These are phyloP conservation scores for Fusarium illudens DNA, from an alignment of 2,329 filamentous ascomycete species.

Conservation along the genomic window DNA sequence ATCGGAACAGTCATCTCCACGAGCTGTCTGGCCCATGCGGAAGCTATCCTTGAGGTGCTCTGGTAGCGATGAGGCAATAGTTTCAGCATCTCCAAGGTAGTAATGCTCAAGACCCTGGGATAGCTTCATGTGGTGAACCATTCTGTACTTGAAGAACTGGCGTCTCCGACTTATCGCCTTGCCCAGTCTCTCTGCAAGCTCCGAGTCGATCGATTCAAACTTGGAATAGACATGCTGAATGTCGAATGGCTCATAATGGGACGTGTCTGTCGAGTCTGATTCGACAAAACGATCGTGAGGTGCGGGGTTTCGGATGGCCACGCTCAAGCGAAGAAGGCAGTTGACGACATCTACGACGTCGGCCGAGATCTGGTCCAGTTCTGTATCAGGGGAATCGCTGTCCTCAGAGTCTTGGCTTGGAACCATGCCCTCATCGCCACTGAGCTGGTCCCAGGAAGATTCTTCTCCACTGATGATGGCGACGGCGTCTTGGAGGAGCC, in stretches of 20 bases:
- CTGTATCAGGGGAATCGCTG: background rate
- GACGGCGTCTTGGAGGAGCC: background rate
- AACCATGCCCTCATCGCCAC: background rate
- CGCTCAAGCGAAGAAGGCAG: background rate
- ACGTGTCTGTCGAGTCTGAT: accelerated
- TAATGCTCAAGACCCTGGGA: accelerated
- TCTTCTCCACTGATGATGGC: background rate
- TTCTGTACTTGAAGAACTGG: slow-evolving; percentile 22
- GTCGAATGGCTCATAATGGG: slow-evolving; percentile 1
- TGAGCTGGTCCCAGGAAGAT: background rate
- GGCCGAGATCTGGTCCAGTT: background rate
- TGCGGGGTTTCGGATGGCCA: slow-evolving; percentile 11
- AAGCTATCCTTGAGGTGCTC: accelerated
- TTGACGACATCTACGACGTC: background rate
- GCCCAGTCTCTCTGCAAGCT: background rate
- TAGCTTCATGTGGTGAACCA: background rate
- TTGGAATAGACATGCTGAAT: slow-evolving; percentile 4
- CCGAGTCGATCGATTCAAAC: accelerated
- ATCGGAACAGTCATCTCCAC: background rate
- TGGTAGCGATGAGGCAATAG: background rate
- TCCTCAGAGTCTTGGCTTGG: accelerated
- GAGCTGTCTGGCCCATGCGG: accelerated
- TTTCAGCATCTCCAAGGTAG: background rate
- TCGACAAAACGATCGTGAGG: slow-evolving; percentile 11
- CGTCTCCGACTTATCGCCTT: background rate